Conservation (phyloP, 768 basidiomycete genomes). For the Trametes coccinea region DNA sequence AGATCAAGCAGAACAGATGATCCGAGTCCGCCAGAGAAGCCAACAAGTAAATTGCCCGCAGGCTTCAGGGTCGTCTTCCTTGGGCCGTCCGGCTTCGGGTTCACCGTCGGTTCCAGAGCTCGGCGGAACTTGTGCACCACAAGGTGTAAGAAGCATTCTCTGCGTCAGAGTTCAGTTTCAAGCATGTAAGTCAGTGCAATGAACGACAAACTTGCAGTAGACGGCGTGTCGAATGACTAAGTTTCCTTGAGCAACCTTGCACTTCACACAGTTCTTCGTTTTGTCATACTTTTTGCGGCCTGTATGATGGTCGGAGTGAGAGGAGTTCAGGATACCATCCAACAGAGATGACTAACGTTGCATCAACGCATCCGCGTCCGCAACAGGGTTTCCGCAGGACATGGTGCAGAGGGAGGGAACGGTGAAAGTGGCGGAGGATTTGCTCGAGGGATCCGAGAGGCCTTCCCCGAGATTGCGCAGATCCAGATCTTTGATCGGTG, state of each 20-base stretch:
- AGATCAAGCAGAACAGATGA: constrained; percentile 74
- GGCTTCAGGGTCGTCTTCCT: constrained; percentile 64
- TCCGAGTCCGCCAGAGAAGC: constrained; percentile 77
- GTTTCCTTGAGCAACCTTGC: constrained; percentile 64
- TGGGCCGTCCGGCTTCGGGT: constrained; percentile 52
- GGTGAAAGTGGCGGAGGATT: neutral
- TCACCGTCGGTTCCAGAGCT: constrained; percentile 63
- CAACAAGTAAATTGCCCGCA: constrained; percentile 66
- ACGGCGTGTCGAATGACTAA: constrained; percentile 78
- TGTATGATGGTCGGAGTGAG: constrained; percentile 27
- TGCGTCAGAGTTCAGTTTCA: constrained; percentile 26
- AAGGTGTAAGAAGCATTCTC: constrained; percentile 67
- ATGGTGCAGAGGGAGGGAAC: no score
- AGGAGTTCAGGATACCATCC: neutral
- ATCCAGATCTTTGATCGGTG: constrained; percentile 11
- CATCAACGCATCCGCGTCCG: constrained; percentile 65
- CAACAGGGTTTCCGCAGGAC: constrained; percentile 62
- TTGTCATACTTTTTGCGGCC: constrained; percentile 69
- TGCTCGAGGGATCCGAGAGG: neutral
- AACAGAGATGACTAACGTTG: constrained; percentile 46
- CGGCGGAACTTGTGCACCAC: constrained; percentile 64
- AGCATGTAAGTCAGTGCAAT: neutral
- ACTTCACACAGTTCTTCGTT: constrained; percentile 69
- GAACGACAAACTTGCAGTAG: constrained; percentile 69
- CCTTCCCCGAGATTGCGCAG: neutral